These are phyloP conservation scores for Aspergillus arachidicola DNA, from an alignment of 2,329 filamentous ascomycete genomes.

Conservation along the genomic window DNA sequence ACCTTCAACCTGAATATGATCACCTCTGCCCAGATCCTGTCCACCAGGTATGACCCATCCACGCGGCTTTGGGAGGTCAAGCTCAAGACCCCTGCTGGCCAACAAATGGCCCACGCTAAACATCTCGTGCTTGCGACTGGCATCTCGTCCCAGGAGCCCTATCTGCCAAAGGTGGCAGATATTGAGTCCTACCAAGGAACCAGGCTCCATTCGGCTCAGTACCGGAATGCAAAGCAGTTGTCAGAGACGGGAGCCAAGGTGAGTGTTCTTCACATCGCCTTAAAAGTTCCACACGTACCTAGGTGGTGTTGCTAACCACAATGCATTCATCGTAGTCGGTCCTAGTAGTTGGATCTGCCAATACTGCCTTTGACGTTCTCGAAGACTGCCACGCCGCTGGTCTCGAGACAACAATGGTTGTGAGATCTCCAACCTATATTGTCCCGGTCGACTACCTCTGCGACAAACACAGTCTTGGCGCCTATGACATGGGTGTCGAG, in stretches of 20 bases:
- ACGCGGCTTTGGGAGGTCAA: constrained; percentile 30
- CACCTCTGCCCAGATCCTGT: constrained; percentile 28
- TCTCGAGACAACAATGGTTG: constrained; percentile 49
- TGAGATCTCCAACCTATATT: constrained; percentile 44
- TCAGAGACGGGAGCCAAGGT: constrained; percentile 17
- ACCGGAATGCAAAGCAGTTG: constrained; percentile 14
- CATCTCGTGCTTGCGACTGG: constrained; percentile 25
- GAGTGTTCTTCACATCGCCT: not conserved
- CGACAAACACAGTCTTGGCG: constrained; percentile 22
- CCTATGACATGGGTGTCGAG: constrained; percentile 31
- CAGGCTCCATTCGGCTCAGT: constrained; percentile 19
- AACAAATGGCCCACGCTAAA: constrained; percentile 11
- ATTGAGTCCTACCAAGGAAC: constrained; percentile 15
- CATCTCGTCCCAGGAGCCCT: constrained; percentile 20
- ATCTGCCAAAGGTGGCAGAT: constrained; percentile 17
- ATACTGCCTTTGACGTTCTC: constrained; percentile 52
- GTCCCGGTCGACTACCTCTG: constrained; percentile 26
- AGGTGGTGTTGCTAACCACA: not conserved
- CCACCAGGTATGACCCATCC: constrained; percentile 26
- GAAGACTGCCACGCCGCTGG: constrained; percentile 49
- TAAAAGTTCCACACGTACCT: too few relatives aligned
- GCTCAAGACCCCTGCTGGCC: constrained; percentile 21
- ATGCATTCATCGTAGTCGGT: constrained; percentile 33
- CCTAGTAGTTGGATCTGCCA: constrained; percentile 51
- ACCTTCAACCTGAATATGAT: constrained; percentile 38